Percentiles rank a stretch among this genome's conserved stretches.
Conservation (phyloP, 169 alveolate genomes). For the Eimeria mitis region DNA sequence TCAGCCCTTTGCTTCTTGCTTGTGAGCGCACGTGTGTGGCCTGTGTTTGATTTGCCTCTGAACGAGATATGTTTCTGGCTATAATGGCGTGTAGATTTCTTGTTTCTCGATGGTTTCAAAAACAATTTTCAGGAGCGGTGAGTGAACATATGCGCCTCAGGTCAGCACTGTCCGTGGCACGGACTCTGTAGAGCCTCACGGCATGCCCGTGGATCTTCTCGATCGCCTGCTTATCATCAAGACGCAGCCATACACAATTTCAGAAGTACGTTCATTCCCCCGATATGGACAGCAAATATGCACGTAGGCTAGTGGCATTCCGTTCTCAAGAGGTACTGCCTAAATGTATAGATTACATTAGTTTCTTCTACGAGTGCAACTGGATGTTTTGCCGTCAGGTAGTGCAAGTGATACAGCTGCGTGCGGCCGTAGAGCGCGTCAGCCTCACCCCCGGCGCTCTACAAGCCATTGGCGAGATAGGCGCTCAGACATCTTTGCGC, state of each 20-base stretch:
- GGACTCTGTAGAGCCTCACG: slow-evolving; percentile 99
- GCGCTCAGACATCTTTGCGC: slow-evolving; percentile 97
- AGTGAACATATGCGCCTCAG: slow-evolving; percentile 7
- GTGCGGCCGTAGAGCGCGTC: slow-evolving; percentile 98
- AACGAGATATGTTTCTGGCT: background rate
- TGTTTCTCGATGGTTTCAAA: background rate
- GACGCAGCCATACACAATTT: slow-evolving; percentile 98
- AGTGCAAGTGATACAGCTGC: slow-evolving; percentile 95
- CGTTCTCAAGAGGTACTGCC: background rate
- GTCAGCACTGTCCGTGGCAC: slow-evolving; percentile 95
- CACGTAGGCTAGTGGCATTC: background rate
- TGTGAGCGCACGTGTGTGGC: background rate
- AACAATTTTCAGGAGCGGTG: background rate
- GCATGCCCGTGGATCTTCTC: slow-evolving; percentile 99
- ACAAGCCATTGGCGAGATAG: slow-evolving; percentile 97
- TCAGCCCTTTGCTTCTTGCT: background rate
- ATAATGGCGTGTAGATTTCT: too few species aligned
- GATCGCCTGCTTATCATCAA: slow-evolving; percentile 99
- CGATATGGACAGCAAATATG: background rate
- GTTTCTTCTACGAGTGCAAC: background rate
- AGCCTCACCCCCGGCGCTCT: slow-evolving; percentile 97
- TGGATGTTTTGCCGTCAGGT: slow-evolving; percentile 31
- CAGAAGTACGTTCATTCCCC: slow-evolving; percentile 86
- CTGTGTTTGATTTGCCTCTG: background rate
- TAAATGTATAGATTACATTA: background rate